A percentile compares a stretch with the other conserved stretches of the same genome.
These are phyloP conservation scores for Termitomyces sp. DNA, from an alignment of 768 basidiomycete genomes.

Conservation along the genomic window DNA sequence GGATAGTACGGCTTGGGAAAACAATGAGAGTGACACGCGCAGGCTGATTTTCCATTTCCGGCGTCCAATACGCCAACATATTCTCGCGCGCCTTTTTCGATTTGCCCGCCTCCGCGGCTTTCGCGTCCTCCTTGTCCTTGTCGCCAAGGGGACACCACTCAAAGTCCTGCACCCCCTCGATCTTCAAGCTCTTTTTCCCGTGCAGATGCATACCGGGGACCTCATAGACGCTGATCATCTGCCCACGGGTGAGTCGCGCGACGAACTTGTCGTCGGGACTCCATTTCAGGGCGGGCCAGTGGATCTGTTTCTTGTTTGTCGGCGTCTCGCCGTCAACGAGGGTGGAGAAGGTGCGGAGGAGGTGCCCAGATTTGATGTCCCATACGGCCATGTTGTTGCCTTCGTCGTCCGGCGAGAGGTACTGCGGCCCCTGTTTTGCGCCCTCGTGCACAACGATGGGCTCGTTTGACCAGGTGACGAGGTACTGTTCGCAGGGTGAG, in stretches of 20 bases:
- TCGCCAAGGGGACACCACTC: constrained; percentile 97
- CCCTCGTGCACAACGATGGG: constrained; percentile 83
- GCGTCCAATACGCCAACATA: constrained; percentile 96
- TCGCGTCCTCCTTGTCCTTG: constrained; percentile 72
- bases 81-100: constrained; percentile 81
- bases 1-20: constrained; percentile 77
- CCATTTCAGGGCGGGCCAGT: constrained; percentile 97
- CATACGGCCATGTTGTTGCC: constrained; percentile 97
- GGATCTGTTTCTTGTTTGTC: constrained; percentile 72
- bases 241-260: constrained; percentile 81
- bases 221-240: constrained; percentile 96
- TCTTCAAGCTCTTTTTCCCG: constrained; percentile 95
- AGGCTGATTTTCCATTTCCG: constrained; percentile 94
- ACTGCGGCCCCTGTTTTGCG: constrained; percentile 75
- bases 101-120: constrained; percentile 27
- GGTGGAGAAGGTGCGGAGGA: constrained; percentile 87
- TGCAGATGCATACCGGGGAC: constrained; percentile 91
- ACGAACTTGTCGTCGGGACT: constrained; percentile 95
- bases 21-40: constrained; percentile 91
- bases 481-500: constrained; percentile 92
- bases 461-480: constrained; percentile 97
- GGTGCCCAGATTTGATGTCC: constrained; percentile 91
- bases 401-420: constrained; percentile 90
- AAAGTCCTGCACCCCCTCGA: constrained; percentile 96
- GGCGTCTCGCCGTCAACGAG: constrained; percentile 52